These are phyloP conservation scores for Cryomyces minteri DNA, from an alignment of 495 filamentous ascomycete species.

Conservation along the genomic window DNA sequence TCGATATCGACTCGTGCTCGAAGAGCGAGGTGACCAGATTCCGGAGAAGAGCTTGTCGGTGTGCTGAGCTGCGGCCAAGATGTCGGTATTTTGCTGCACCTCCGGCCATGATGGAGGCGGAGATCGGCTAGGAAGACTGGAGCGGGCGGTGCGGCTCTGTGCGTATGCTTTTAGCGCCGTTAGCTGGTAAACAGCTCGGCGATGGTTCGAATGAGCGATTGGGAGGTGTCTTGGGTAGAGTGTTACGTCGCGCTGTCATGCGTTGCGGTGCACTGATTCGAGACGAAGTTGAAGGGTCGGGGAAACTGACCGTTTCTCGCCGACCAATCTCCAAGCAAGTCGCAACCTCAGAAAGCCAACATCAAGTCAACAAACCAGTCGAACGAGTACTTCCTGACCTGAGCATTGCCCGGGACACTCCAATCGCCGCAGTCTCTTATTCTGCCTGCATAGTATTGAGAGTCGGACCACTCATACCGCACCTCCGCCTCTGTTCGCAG, in stretches of 20 bases:
- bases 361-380: too few species aligned
- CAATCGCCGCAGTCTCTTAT: background rate
- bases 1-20: slow-evolving; percentile 78
- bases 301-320: too few species aligned
- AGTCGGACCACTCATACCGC: background rate
- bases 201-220: background rate
- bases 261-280: too few species aligned
- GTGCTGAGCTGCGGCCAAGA: slow-evolving; percentile 62
- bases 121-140: background rate
- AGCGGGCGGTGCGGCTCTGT: background rate
- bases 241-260: too few species aligned
- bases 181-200: too few species aligned
- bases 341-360: too few species aligned
- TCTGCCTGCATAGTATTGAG: background rate
- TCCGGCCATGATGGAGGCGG: slow-evolving; percentile 49
- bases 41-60: slow-evolving; percentile 82
- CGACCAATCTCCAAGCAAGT: too few species aligned
- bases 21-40: slow-evolving; percentile 95
- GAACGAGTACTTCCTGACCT: too few species aligned
- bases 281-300: too few species aligned
- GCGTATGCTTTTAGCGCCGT: background rate
- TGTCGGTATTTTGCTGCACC: slow-evolving; percentile 71
- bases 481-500: background rate
- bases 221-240: background rate
- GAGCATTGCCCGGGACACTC: background rate